Base-by-base conservation (phyloP, 2,329 filamentous ascomycete species). In the Claviceps sp. region DNA sequence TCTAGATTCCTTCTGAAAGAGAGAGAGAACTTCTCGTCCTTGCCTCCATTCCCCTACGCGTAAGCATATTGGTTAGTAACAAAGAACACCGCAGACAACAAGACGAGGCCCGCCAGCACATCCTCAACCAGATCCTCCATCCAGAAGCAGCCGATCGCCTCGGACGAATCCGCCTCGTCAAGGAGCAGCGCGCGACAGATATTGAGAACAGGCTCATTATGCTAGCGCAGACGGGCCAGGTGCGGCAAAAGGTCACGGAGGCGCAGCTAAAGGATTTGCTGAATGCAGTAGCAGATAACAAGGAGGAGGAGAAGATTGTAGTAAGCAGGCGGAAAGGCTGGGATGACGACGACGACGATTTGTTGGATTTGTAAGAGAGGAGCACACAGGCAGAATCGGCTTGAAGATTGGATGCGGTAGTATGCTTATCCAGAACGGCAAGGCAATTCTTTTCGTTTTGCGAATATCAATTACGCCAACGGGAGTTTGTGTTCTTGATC, bases 131-230 rank as follows among this genome's bases (percentile, higher is more conserved):
- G 70, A 97, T 98, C 73, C 87, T 98, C 56, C 84, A 90, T 62
- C 93, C 93, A 59, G 88, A 91, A 64, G 93, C 93, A 18, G 86
- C 88, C 55, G 93, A 98, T 72, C 86, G 93, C 14, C 79, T 98
- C 1, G 88, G 88, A 53, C 88, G 93, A 58, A 97, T 98, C 71
- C 85, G 91, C 37, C 82, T 98, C 55, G 93, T 98, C 64, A 97
- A 97, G 72, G 88, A 90, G 66, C 84, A 85, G 60, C 87, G 93
- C 62, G 93, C 93, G 38, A 79, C 78, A 55, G 89, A 96, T 63
- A 81, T 98, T 53, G 93, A 98, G 74, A 90, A 94, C 75, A 73
- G 91, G 49, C 79, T 98, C 52, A 90, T 98, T 68, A 89, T 85
- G 82, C 79, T 98, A 53, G 91, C 93, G 54, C 82, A 89, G 62